Percentiles rank a stretch among this genome's conserved stretches.
Conservation (phyloP, 768 basidiomycete species). For the Thelephora aurantiotincta region DNA sequence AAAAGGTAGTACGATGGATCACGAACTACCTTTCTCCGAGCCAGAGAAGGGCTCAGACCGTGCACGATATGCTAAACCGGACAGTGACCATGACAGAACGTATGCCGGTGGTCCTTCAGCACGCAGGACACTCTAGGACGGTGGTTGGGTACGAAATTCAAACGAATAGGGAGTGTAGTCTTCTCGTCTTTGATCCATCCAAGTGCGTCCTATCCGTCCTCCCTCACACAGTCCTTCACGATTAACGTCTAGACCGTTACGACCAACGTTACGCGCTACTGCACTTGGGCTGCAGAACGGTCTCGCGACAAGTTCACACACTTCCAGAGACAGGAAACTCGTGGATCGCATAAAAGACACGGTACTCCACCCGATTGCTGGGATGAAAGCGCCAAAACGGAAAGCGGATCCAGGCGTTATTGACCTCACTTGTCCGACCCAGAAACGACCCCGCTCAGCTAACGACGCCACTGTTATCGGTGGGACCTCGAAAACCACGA, state of each 20-base stretch:
- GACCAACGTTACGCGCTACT: slow-evolving; percentile 4
- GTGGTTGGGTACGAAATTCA: slow-evolving; percentile 73
- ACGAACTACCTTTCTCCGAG: slow-evolving; percentile 48
- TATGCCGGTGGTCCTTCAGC: slow-evolving; percentile 77
- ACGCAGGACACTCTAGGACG: slow-evolving; percentile 74
- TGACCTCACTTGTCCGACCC: neutral
- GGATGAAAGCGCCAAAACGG: slow-evolving; percentile 10
- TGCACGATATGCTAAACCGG: slow-evolving; percentile 38
- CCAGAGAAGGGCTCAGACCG: slow-evolving; percentile 16
- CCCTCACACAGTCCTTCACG: slow-evolving; percentile 2
- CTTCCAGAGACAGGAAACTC: neutral
- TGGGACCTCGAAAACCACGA: slow-evolving; percentile 16
- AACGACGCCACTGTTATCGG: slow-evolving; percentile 13
- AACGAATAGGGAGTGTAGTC: slow-evolving; percentile 38
- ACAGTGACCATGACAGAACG: slow-evolving; percentile 42
- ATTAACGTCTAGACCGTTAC: slow-evolving; percentile 11
- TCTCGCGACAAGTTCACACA: too few species aligned
- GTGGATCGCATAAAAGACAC: slow-evolving; percentile 1
- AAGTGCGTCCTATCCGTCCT: slow-evolving; percentile 23
- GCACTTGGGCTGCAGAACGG: slow-evolving; percentile 2
- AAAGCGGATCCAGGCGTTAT: slow-evolving; percentile 3
- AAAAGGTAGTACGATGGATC: slow-evolving; percentile 55
- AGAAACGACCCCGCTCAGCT: slow-evolving; percentile 9
- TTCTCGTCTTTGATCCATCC: slow-evolving; percentile 72
- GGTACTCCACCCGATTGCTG: slow-evolving; percentile 8